Base-by-base conservation (phyloP, 306 rosid species). In the Delonix regia region DNA sequence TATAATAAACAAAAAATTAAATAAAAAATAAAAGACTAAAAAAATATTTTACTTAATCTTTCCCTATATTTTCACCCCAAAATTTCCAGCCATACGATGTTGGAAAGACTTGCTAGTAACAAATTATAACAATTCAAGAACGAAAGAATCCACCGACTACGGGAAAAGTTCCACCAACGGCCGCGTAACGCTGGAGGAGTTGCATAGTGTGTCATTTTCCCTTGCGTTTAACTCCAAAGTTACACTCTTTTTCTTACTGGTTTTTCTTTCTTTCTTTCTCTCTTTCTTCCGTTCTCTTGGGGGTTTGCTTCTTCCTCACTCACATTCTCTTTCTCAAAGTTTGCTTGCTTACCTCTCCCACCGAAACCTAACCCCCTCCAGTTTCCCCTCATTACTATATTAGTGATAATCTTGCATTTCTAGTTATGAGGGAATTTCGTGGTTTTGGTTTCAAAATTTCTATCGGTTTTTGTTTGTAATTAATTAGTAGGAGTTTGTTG, bases 251-350 rank as follows among this genome's bases (percentile, higher is more conserved):
- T 49, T 22, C 18, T 49, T n/a, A 9, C 9, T 15, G 6, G 2
- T 69, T 41, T 61, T 57, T 47, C 60, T 66, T 60, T 41, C 55
- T 52, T 36, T 19, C 57, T n/a, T 19, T n/a, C n/a, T n/a, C n/a
- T n/a, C n/a, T n/a, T n/a, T n/a, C n/a, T n/a, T 6, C 56, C 1
- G 33, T 18, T 12, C 68, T 21, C 34, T 22, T 64, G 30, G 36
- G 7, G 66, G 18, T 66, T 90, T 85, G 89, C 90, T 84, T 90
- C 87, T 18, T 66, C 81, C 56, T 68, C 57, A 25, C 81, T 77
- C 89, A 85, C 89, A 81, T 86, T 13, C 81, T 28, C 76, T 55
- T 51, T 33, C 3, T 27, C 19, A 33, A 19, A 4, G 19, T 36
- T 71, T 44, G 16, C 25, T 70, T 42, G 36, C 68, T 79, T 73